Conservation (phyloP, 2,329 filamentous ascomycete species). For the Fusarium sp. region DNA sequence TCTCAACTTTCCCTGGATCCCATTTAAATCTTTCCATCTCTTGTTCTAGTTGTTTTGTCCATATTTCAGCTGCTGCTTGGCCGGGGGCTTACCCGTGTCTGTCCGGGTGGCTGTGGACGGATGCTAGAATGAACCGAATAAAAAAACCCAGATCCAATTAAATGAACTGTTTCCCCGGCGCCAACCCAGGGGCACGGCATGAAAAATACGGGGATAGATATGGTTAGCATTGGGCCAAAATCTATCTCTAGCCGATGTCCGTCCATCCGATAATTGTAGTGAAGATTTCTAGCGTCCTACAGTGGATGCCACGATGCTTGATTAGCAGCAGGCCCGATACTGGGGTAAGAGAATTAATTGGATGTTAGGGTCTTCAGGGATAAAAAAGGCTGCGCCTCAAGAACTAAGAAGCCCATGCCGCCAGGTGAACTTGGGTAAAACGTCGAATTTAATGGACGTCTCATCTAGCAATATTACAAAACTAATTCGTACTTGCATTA, state of each 20-base stretch:
- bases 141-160: conserved; percentile 10
- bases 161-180: conserved; percentile 7
- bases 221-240: conserved; percentile 26
- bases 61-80: not conserved
- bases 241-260: conserved; percentile 38
- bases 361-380: conserved; percentile 23
- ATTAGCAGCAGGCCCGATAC: conserved; percentile 26
- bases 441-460: conserved; percentile 5
- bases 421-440: conserved; percentile 8
- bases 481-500: not conserved
- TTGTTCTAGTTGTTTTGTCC: not conserved
- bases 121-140: conserved; percentile 5
- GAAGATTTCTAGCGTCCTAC: conserved; percentile 34
- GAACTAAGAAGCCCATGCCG: conserved; percentile 7
- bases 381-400: conserved; percentile 5
- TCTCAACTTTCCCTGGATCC: conserved; percentile 1
- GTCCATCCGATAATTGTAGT: conserved; percentile 26
- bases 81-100: conserved; percentile 13
- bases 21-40: not conserved
- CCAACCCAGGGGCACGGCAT: conserved; percentile 22
- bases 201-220: conserved; percentile 24
- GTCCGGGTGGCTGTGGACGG: conserved; percentile 21
- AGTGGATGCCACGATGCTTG: conserved; percentile 5
- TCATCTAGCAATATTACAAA: not conserved
- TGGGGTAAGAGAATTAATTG: conserved; percentile 38